These are phyloP conservation scores for Globisporangium spiculum DNA, from an alignment of 352 stramenopile genomes.

Conservation along the genomic window DNA sequence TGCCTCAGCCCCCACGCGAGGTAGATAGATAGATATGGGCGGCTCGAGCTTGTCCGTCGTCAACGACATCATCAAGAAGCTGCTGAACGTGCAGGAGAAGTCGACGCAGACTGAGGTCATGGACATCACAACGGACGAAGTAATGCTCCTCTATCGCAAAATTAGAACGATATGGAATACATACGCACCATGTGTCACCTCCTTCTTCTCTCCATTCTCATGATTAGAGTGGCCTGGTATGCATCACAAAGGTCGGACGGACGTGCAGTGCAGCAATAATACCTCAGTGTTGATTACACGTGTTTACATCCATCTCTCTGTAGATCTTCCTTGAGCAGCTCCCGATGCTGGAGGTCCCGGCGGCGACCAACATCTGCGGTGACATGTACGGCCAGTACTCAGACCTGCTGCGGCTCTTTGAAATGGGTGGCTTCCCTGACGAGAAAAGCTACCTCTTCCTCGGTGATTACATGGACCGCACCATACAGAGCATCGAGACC, in stretches of 20 bases:
- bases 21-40: slow-evolving; percentile 26
- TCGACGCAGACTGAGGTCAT: slow-evolving; percentile 58
- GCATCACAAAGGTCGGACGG: neutral
- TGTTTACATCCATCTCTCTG: neutral
- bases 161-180: slow-evolving; percentile 46
- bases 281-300: no score
- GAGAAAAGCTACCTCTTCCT: slow-evolving; percentile 81
- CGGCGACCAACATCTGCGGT: slow-evolving; percentile 94
- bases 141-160: slow-evolving; percentile 76
- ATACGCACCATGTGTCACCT: neutral
- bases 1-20: neutral
- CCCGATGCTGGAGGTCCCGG: slow-evolving; percentile 91
- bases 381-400: slow-evolving; percentile 98
- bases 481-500: slow-evolving; percentile 86
- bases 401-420: slow-evolving; percentile 97
- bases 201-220: neutral
- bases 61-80: slow-evolving; percentile 62
- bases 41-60: slow-evolving; percentile 54
- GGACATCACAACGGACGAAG: slow-evolving; percentile 74
- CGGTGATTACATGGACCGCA: slow-evolving; percentile 85
- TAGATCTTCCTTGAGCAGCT: slow-evolving; percentile 87
- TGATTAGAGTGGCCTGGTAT: neutral
- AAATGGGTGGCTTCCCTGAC: slow-evolving; percentile 86
- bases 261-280: neutral
- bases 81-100: slow-evolving; percentile 59